Percentiles rank a stretch among this genome's conserved stretches.
Evolutionary conservation across 148 eudicot species (phyloP).

Genomic region (Vaccinium macrocarpon): DNA sequence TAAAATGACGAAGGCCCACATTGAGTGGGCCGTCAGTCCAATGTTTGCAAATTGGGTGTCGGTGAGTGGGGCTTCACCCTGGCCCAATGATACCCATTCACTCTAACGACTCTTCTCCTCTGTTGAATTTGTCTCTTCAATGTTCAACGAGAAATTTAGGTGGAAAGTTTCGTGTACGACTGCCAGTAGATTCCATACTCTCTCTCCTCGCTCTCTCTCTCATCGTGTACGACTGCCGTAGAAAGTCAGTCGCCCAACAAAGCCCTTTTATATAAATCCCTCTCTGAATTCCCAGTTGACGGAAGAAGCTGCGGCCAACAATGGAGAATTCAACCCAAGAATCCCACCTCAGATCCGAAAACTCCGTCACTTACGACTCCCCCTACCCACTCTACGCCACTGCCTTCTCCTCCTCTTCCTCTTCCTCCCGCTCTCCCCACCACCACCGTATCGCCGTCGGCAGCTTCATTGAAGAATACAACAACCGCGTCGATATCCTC

Average conservation of each 20-base stretch:
- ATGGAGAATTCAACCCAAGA: slow-evolving; percentile 56
- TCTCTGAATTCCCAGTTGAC: neutral
- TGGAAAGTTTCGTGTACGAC: neutral
- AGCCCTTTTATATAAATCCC: neutral
- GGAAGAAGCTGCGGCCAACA: too few species aligned
- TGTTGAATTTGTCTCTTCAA: neutral
- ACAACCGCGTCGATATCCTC: slow-evolving; percentile 69
- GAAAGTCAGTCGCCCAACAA: neutral
- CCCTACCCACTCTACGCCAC: slow-evolving; percentile 76
- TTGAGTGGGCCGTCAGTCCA: neutral
- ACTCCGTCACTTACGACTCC: slow-evolving; percentile 51
- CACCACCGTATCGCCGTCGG: slow-evolving; percentile 69
- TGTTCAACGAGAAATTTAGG: neutral
- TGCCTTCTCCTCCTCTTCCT: slow-evolving; percentile 53
- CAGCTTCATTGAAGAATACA: slow-evolving; percentile 75
- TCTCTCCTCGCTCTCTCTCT: neutral
- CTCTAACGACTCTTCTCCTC: neutral
- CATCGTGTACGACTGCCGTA: too few species aligned
- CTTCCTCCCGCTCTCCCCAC: slow-evolving; percentile 30
- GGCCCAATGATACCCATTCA: neutral
- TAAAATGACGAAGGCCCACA: neutral
- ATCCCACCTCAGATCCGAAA: slow-evolving; percentile 34
- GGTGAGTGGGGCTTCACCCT: neutral
- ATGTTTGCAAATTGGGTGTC: neutral
- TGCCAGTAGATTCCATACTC: neutral